Conservation (phyloP, 2,329 filamentous ascomycete species). For the Aspergillus awamori region DNA sequence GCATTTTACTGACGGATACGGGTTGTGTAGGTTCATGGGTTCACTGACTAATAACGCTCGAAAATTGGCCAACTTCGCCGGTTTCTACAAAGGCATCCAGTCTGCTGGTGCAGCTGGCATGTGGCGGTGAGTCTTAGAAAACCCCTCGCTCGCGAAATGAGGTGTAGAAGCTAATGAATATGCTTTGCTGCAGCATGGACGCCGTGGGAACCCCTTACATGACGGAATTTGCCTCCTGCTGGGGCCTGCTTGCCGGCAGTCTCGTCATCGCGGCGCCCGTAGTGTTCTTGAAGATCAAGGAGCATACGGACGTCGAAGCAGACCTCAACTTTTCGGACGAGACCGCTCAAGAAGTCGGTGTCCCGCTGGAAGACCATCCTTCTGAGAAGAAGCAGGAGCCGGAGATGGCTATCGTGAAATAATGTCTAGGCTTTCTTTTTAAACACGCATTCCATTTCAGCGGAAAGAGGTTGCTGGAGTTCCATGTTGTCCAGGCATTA, state of each 20-base stretch:
- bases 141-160: not conserved
- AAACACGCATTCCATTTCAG: not conserved
- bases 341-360: constrained; percentile 69
- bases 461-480: not conserved
- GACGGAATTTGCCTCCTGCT: constrained; percentile 72
- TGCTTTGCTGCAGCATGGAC: constrained; percentile 70
- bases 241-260: constrained; percentile 74
- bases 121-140: constrained; percentile 41
- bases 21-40: constrained; percentile 74
- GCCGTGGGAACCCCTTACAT: constrained; percentile 64
- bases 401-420: constrained; percentile 8
- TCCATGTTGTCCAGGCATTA: not conserved
- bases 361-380: constrained; percentile 22
- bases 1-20: not conserved
- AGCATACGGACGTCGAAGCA: constrained; percentile 77
- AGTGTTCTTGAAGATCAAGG: constrained; percentile 76
- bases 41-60: constrained; percentile 89
- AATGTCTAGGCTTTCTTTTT: not conserved
- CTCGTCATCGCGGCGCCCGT: constrained; percentile 78
- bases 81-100: constrained; percentile 88
- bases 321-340: constrained; percentile 86
- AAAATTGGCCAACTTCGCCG: constrained; percentile 87
- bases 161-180: constrained; percentile 12
- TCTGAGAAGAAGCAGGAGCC: constrained; percentile 25
- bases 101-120: constrained; percentile 75